Evolutionary conservation across 2,329 filamentous ascomycete genomes (phyloP), one percentile per base, ranked within the genome.

Genomic region (Bipolaris gigantea): DNA sequence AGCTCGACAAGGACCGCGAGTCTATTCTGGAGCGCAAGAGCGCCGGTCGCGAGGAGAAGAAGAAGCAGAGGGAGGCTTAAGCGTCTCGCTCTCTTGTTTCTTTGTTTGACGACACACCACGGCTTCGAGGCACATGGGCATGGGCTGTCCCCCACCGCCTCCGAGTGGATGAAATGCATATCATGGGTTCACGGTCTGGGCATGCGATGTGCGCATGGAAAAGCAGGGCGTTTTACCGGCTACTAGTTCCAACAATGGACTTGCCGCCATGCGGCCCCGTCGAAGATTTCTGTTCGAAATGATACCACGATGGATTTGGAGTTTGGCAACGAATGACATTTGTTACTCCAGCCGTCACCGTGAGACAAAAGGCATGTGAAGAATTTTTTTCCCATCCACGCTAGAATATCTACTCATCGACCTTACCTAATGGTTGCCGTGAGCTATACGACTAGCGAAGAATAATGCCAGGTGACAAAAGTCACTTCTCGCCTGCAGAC

Each of bases 1-100:
- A 97, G 89, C 85, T 97, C 75, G 90, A 94, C 85, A 93, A 94
- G 88, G 90, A 95, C 82, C 89, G 90, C 71, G 90, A 94, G 85
- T 83, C 81, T 78, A 94, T 94, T 76, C 84, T 95, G 71, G 89
- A 90, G 82, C 87, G 90, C 81, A 91, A 89, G 83, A 87, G 88
- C 81, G 79, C 82, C 68, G 90, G 90, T 75, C 88, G 89, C 64
- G 90, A 93, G 82, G 83, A 86, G 77, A 81, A 81, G 78, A 81
- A 81, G 78, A 92, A 92, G 81, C 88, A 88, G 81, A 80, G 65
- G 53, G 70, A 74, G 70, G 67, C 70, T 68, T 82, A 77, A 82
- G 85, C 73, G 65, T 49, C 43, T 57, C 34, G 62, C 38, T 34
- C 11, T n/a, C 57, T 57, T 58, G 38, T 55, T 60, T 63, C 61